Evolutionary conservation across 257 asterid species (phyloP).

Genomic region (Osmanthus fragrans): DNA sequence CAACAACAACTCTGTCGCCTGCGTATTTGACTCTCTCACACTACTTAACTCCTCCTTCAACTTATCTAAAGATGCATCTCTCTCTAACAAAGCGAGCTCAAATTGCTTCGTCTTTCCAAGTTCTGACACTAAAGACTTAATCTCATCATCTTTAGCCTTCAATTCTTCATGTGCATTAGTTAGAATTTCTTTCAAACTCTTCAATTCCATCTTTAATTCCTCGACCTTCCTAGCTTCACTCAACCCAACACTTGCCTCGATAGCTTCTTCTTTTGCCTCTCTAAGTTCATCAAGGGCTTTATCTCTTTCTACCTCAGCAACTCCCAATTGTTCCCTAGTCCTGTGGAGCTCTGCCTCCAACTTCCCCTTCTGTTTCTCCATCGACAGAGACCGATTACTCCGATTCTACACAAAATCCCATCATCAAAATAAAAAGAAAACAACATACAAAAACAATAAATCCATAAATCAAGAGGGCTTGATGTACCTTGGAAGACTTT

Average conservation of each 20-base stretch:
- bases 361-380: slow-evolving; percentile 54
- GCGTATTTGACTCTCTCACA: slow-evolving; percentile 30
- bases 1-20: slow-evolving; percentile 8
- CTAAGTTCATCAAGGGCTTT: slow-evolving; percentile 40
- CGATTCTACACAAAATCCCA: slow-evolving; percentile 23
- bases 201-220: slow-evolving; percentile 43
- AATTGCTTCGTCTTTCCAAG: slow-evolving; percentile 30
- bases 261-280: slow-evolving; percentile 35
- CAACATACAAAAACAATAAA: neutral
- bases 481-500: slow-evolving; percentile 39
- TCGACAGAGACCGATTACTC: slow-evolving; percentile 27
- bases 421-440: slow-evolving; percentile 1
- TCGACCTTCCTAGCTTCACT: slow-evolving; percentile 22
- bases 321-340: slow-evolving; percentile 39
- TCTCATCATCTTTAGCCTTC: slow-evolving; percentile 43
- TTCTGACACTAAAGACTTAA: slow-evolving; percentile 46
- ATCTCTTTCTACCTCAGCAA: slow-evolving; percentile 38
- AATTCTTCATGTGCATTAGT: slow-evolving; percentile 40
- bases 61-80: slow-evolving; percentile 30
- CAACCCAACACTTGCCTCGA: slow-evolving; percentile 24
- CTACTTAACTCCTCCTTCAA: slow-evolving; percentile 23
- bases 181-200: slow-evolving; percentile 37
- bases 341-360: slow-evolving; percentile 52
- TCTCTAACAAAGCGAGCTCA: slow-evolving; percentile 40
- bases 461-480: neutral